Evolutionary conservation across 495 filamentous ascomycete genomes (phyloP), one percentile per base, ranked within the genome.

Genomic region (Talaromyces adpressus): DNA sequence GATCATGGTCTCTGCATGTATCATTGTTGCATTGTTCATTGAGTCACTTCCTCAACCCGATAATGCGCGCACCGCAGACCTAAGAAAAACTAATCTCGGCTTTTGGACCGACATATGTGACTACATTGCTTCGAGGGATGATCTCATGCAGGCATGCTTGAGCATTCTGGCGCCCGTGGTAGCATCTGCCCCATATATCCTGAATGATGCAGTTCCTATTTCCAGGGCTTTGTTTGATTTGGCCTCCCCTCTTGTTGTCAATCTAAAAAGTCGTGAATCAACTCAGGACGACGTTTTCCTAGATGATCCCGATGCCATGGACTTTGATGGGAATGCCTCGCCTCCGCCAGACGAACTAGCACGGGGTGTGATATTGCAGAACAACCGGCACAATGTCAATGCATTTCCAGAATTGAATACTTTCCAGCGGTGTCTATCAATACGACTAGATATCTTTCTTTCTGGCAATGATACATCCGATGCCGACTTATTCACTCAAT

Each of bases 281-380:
- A 70, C 73, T n/a, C 72, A 72, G 54, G n/a, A 66, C 59, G 39
- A 62, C 49, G 27, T 60, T 4, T 51, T 53, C 9, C 2, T 57
- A 8, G 62, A 68, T 27, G 72, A 75, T 12, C 73, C 76, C 36
- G 87, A 93, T 67, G 66, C 76, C 14, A 92, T 96, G 90, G 92
- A 96, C 62, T 69, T 96, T 23, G 92, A 96, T 65, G 85, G 88
- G 59, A 83, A 81, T 14, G 86, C 92, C 29, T 82, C 85, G 29
- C 81, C 81, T 3, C 80, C 85, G 54, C 68, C 70, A 54, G 86
- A 81, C 64, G 78, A 79, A n/a, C 3, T 63, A 18, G 64, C 61
- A 9, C 59, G 70, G 8, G 56, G 70, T 23, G 58, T 39, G 1
- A 76, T 81, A 20, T 51, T 75, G 22, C 53, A 62, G 41, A 64